A percentile compares a stretch with the other conserved stretches of the same genome.
phyloP scores from a whole-genome alignment of 2,329 filamentous ascomycete genomes.

The Stachybotrys chartarum region DNA sequence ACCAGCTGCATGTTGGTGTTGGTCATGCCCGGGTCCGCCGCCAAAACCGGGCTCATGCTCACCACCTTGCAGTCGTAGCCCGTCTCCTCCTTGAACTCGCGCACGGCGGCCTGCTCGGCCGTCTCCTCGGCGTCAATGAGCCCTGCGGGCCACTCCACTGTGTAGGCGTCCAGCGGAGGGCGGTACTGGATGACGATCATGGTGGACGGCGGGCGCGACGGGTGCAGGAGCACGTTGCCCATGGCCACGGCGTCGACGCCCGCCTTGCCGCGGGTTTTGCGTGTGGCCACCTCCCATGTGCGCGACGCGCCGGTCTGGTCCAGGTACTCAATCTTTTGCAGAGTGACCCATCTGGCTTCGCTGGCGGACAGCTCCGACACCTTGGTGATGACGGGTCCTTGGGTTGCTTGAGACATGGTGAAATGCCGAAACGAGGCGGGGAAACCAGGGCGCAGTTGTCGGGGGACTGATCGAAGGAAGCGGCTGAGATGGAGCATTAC shows the following conservation, averaged over 20 bases:
- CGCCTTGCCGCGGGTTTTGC: slow-evolving; percentile 15
- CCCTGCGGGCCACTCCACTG: slow-evolving; percentile 16
- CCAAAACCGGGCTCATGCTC: slow-evolving; percentile 12
- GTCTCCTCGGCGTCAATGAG: slow-evolving; percentile 17
- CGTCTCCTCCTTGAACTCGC: slow-evolving; percentile 18
- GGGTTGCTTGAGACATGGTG: slow-evolving; percentile 2
- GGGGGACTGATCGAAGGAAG: not conserved
- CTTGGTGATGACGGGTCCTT: slow-evolving; percentile 16
- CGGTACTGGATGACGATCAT: slow-evolving; percentile 17
- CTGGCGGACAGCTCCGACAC: slow-evolving; percentile 11
- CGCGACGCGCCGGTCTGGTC: slow-evolving; percentile 15
- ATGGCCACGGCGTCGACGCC: slow-evolving; percentile 18
- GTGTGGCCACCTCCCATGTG: slow-evolving; percentile 17
- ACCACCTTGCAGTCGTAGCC: slow-evolving; percentile 14
- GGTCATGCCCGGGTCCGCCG: slow-evolving; percentile 16
- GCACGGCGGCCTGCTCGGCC: slow-evolving; percentile 13
- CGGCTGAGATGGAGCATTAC: too few species aligned
- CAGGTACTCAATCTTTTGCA: slow-evolving; percentile 18
- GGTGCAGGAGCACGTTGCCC: slow-evolving; percentile 16
- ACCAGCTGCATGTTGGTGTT: slow-evolving; percentile 18
- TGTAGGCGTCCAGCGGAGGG: slow-evolving; percentile 17
- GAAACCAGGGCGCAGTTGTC: not conserved
- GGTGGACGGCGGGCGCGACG: slow-evolving; percentile 15
- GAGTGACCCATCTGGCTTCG: slow-evolving; percentile 15
- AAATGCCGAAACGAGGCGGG: not conserved